phyloP scores from a whole-genome alignment of 345 rosid genomes.

The Draba incana region DNA sequence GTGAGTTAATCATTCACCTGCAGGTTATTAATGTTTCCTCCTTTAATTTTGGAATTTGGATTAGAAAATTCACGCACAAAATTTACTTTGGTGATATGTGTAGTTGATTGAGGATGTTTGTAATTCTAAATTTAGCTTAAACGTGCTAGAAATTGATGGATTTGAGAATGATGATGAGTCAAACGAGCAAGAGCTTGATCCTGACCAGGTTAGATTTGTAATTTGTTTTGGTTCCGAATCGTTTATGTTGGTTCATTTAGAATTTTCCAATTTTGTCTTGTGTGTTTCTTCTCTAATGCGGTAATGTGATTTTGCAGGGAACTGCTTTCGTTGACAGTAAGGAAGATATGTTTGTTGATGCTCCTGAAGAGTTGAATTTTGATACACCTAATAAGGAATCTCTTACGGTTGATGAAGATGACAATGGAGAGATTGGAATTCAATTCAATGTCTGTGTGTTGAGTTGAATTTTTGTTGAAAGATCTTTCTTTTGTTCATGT shows the following conservation, averaged over 20 bases:
- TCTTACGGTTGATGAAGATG: slow-evolving; percentile 44
- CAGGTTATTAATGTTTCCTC: too few relatives aligned
- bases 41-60: too few relatives aligned
- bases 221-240: neutral
- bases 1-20: too few relatives aligned
- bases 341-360: slow-evolving; percentile 94
- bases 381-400: slow-evolving; percentile 54
- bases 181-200: slow-evolving; percentile 33
- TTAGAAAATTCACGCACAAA: too few relatives aligned
- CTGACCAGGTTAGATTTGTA: slow-evolving; percentile 40
- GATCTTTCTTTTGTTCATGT: slow-evolving; percentile 10
- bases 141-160: neutral
- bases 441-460: slow-evolving; percentile 48
- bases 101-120: too few relatives aligned
- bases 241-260: neutral
- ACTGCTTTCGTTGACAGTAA: slow-evolving; percentile 56
- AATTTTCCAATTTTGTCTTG: neutral
- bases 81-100: too few relatives aligned
- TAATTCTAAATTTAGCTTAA: too few relatives aligned
- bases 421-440: slow-evolving; percentile 40
- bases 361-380: slow-evolving; percentile 66
- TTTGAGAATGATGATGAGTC: slow-evolving; percentile 38
- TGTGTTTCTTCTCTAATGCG: neutral
- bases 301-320: slow-evolving; percentile 20
- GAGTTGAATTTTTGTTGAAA: neutral